These are phyloP conservation scores for Rhizophagus sp. DNA, from an alignment of 192 early-diverging fungal species.

Conservation along the genomic window DNA sequence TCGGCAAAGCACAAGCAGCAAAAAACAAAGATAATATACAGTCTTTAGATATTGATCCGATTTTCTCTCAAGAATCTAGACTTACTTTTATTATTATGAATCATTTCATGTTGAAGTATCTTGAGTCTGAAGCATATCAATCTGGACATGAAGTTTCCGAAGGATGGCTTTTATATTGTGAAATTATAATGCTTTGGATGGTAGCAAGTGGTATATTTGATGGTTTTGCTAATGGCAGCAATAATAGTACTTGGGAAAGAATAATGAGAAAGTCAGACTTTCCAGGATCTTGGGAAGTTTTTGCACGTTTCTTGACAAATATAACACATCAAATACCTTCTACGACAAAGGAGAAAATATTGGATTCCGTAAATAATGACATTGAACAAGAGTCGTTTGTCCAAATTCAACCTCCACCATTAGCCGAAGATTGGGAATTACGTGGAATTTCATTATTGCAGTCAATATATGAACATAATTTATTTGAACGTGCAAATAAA, in stretches of 20 bases:
- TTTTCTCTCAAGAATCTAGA: constrained; percentile 40
- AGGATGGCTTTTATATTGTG: constrained; percentile 51
- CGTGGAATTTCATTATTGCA: constrained; percentile 53
- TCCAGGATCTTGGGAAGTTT: constrained; percentile 38
- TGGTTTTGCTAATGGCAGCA: constrained; percentile 25
- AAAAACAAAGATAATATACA: constrained; percentile 18
- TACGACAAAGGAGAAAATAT: constrained; percentile 29
- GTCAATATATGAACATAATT: background rate
- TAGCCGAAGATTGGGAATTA: constrained; percentile 53
- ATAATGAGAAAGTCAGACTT: constrained; percentile 28
- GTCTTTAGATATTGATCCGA: constrained; percentile 27
- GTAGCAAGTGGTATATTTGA: constrained; percentile 40
- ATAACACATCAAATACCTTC: constrained; percentile 36
- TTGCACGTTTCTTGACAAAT: constrained; percentile 40
- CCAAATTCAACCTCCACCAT: constrained; percentile 36
- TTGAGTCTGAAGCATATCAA: constrained; percentile 18
- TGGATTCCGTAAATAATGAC: background rate
- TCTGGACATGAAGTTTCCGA: constrained; percentile 16
- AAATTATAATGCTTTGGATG: constrained; percentile 56
- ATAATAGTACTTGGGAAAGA: constrained; percentile 31
- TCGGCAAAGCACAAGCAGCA: constrained; percentile 33
- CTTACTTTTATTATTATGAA: constrained; percentile 41
- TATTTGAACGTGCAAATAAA: constrained; percentile 4
- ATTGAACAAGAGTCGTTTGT: constrained; percentile 13
- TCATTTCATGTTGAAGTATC: constrained; percentile 40